Percentiles rank a stretch among this genome's conserved stretches.
Evolutionary conservation across 2,329 filamentous ascomycete genomes (phyloP).

Genomic region (Truncatella angustata): DNA sequence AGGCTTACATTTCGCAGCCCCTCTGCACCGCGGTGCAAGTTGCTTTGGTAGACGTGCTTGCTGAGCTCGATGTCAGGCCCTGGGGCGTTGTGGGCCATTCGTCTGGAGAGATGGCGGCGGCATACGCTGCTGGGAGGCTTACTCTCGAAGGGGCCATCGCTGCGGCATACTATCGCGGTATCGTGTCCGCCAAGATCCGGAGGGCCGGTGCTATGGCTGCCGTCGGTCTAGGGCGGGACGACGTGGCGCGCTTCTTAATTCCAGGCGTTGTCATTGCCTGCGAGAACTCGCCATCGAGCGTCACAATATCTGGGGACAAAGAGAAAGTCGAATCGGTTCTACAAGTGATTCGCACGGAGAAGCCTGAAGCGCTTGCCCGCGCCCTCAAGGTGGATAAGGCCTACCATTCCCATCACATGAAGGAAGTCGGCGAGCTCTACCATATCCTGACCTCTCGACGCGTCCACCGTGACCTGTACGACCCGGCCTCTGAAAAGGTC

Average conservation of each 20-base stretch:
- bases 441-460: too few relatives aligned
- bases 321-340: background rate
- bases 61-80: background rate
- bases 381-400: background rate
- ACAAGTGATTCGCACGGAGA: background rate
- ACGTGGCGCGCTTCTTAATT: background rate
- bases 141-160: background rate
- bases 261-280: background rate
- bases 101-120: conserved; percentile 2
- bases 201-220: conserved; percentile 4
- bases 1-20: background rate
- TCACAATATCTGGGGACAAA: conserved; percentile 7
- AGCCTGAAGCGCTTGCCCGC: background rate
- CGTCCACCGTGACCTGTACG: too few relatives aligned
- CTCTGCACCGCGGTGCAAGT: conserved; percentile 1
- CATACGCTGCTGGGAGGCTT: conserved; percentile 2
- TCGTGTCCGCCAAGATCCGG: conserved; percentile 30
- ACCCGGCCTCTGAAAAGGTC: too few relatives aligned
- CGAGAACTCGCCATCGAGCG: conserved; percentile 8
- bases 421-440: background rate
- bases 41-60: background rate
- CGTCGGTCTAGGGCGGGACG: background rate
- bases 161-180: background rate
- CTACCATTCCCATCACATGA: conserved; percentile 3
- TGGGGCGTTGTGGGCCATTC: conserved; percentile 1